Percentiles rank a stretch among this genome's conserved stretches.
Conservation (phyloP, 208 protist genomes). For the Acanthamoeba healyi region DNA sequence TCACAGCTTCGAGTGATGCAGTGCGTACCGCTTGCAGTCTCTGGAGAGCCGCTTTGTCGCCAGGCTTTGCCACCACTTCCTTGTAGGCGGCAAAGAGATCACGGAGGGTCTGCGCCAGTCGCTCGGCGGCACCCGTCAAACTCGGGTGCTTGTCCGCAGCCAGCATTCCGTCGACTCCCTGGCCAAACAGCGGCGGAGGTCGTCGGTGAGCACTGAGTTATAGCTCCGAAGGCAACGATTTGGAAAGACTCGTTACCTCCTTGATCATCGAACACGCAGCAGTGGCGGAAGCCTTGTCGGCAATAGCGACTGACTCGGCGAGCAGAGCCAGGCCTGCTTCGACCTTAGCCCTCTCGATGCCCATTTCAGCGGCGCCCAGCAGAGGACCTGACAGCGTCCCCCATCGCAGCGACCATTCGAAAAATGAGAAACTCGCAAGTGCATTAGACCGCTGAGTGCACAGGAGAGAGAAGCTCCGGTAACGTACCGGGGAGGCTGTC, state of each 20-base stretch:
- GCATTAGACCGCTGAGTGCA: too few relatives aligned
- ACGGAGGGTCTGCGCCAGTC: conserved; percentile 11
- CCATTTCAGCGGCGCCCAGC: conserved; percentile 15
- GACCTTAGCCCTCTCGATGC: neutral
- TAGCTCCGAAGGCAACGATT: too few relatives aligned
- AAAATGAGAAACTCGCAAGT: too few relatives aligned
- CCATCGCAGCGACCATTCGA: neutral
- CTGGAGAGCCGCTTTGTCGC: neutral
- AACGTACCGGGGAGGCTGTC: conserved; percentile 58
- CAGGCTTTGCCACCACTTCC: conserved; percentile 30
- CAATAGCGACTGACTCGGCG: neutral
- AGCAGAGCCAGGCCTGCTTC: conserved; percentile 5
- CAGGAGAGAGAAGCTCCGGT: neutral
- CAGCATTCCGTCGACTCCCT: conserved; percentile 43
- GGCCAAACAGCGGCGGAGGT: neutral
- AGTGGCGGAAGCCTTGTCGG: conserved; percentile 2
- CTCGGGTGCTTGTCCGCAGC: conserved; percentile 40
- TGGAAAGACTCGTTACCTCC: too few relatives aligned
- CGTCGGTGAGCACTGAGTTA: neutral
- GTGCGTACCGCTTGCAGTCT: neutral
- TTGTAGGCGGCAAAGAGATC: conserved; percentile 31
- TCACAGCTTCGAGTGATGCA: neutral
- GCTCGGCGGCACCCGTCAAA: conserved; percentile 23
- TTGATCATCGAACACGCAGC: conserved; percentile 23
- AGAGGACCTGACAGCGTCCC: neutral